phyloP scores from a whole-genome alignment of 108 stramenopile species.

The Nitzschia sp. region DNA sequence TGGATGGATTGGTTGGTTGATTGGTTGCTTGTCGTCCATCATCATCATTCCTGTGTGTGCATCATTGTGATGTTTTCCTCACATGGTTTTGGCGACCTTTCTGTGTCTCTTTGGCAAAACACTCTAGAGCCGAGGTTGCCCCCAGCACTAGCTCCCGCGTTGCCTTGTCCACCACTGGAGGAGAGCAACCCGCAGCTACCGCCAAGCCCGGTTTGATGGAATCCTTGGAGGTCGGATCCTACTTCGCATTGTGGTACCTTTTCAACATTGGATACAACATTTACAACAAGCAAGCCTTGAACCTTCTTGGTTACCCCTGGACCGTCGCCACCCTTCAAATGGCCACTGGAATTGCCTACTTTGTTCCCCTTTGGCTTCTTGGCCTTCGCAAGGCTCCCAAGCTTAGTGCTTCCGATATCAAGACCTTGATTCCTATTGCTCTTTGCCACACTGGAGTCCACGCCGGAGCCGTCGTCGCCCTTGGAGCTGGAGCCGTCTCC shows the following conservation, averaged over 20 bases:
- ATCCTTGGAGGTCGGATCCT: slow-evolving; percentile 78
- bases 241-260: slow-evolving; percentile 97
- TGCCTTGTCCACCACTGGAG: slow-evolving; percentile 39
- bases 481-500: slow-evolving; percentile 96
- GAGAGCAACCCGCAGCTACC: slow-evolving; percentile 50
- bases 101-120: no score
- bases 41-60: no score
- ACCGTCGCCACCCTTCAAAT: slow-evolving; percentile 96
- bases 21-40: no score
- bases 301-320: slow-evolving; percentile 89
- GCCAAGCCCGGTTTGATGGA: slow-evolving; percentile 50
- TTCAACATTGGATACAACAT: slow-evolving; percentile 99
- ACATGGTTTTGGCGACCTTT: no score
- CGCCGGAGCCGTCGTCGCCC: slow-evolving; percentile 94
- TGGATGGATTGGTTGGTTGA: no score
- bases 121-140: no score
- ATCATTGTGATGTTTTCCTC: no score
- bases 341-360: slow-evolving; percentile 89
- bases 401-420: slow-evolving; percentile 75
- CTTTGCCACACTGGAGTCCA: slow-evolving; percentile 96
- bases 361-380: slow-evolving; percentile 84
- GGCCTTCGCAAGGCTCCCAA: slow-evolving; percentile 91
- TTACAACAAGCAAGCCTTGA: slow-evolving; percentile 96
- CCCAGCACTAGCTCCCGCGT: not conserved
- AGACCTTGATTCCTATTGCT: slow-evolving; percentile 92